phyloP scores from a whole-genome alignment of 768 basidiomycete genomes.

The Leccinellum luteum region DNA sequence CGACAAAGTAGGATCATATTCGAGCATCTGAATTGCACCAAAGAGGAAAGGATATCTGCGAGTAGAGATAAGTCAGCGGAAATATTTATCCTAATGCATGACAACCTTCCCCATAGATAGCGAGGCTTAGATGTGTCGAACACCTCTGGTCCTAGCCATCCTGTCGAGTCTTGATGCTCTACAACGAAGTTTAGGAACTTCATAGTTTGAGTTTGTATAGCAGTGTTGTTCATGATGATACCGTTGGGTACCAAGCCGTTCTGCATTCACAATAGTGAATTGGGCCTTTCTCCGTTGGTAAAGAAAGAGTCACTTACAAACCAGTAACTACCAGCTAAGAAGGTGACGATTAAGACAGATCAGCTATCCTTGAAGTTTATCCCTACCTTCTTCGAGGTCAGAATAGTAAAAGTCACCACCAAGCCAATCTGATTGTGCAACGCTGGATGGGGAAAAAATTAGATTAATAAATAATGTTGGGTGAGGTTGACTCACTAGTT shows the following conservation, averaged over 20 bases:
- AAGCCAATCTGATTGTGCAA: slow-evolving; percentile 1
- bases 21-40: slow-evolving; percentile 2
- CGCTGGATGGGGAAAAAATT: background rate
- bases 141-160: slow-evolving; percentile 2
- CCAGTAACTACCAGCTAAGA: slow-evolving; percentile 1
- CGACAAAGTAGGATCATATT: slow-evolving; percentile 1
- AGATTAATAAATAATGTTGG: background rate
- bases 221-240: background rate
- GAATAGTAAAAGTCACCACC: background rate
- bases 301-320: background rate
- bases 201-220: background rate
- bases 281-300: background rate
- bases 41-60: slow-evolving; percentile 5
- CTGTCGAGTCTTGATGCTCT: slow-evolving; percentile 1
- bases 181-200: slow-evolving; percentile 1
- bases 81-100: background rate
- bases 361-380: background rate
- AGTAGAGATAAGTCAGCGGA: background rate
- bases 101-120: slow-evolving; percentile 5
- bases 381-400: slow-evolving; percentile 1
- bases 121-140: background rate
- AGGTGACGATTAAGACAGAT: background rate
- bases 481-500: background rate
- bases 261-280: background rate
- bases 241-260: background rate